Conservation (phyloP, 2,329 filamentous ascomycete species). For the Talaromyces sp. region DNA sequence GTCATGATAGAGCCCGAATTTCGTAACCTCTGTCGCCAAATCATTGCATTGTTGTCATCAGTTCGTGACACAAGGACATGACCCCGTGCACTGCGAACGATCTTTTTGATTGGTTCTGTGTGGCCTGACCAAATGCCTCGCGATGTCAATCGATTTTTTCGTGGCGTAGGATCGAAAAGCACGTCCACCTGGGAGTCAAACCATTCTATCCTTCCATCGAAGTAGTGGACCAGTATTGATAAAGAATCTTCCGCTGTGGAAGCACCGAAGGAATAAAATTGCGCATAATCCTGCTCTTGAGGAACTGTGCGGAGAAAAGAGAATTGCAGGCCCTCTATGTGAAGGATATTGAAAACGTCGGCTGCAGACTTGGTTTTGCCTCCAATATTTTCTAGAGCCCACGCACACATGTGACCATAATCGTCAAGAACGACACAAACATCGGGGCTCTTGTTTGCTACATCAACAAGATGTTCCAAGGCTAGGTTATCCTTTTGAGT, state of each 20-base stretch:
- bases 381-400: conserved; percentile 84
- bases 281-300: conserved; percentile 52
- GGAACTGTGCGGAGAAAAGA: conserved; percentile 28
- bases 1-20: conserved; percentile 51
- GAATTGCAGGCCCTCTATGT: conserved; percentile 58
- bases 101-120: conserved; percentile 72
- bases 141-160: conserved; percentile 54
- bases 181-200: conserved; percentile 73
- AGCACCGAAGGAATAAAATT: conserved; percentile 69
- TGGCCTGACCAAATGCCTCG: conserved; percentile 78
- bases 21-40: conserved; percentile 67
- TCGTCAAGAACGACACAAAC: conserved; percentile 81
- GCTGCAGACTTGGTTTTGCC: conserved; percentile 60
- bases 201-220: conserved; percentile 78
- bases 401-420: conserved; percentile 81
- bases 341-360: conserved; percentile 79
- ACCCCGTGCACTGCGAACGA: conserved; percentile 78
- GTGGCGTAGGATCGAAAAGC: conserved; percentile 68
- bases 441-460: conserved; percentile 80
- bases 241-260: conserved; percentile 57
- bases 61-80: conserved; percentile 77
- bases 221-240: conserved; percentile 72
- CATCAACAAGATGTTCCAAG: conserved; percentile 76
- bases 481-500: conserved; percentile 62
- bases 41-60: conserved; percentile 67